Conservation (phyloP, 1,284 basidiomycete species). For the Ceratobasidium sp. region DNA sequence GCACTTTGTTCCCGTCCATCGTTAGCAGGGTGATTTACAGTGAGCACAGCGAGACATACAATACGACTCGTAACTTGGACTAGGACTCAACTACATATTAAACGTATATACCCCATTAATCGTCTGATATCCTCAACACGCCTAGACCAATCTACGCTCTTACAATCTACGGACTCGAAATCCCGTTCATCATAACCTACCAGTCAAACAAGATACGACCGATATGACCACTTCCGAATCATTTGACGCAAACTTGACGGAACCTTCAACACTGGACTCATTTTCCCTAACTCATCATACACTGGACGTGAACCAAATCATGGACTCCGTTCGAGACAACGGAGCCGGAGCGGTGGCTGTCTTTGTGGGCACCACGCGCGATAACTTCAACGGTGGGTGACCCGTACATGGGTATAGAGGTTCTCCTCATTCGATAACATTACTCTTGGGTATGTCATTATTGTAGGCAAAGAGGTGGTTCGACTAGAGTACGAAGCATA, state of each 20-base stretch:
- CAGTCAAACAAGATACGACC: slow-evolving; percentile 46
- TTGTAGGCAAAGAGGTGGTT: slow-evolving; percentile 70
- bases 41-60: background rate
- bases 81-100: background rate
- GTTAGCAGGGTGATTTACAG: background rate
- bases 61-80: no score
- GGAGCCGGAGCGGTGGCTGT: slow-evolving; percentile 72
- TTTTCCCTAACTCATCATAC: slow-evolving; percentile 65
- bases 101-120: no score
- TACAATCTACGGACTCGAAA: background rate
- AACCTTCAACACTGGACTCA: slow-evolving; percentile 49
- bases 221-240: slow-evolving; percentile 5
- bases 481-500: slow-evolving; percentile 82
- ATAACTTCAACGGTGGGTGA: slow-evolving; percentile 60
- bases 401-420: background rate
- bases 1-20: background rate
- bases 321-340: slow-evolving; percentile 65
- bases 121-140: background rate
- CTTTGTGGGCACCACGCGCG: slow-evolving; percentile 76
- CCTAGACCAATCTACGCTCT: background rate
- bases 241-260: background rate
- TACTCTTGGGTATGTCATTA: background rate
- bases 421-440: slow-evolving; percentile 47
- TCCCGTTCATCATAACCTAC: background rate
- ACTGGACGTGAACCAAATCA: slow-evolving; percentile 64